These are phyloP conservation scores for Orbilia blumenaviensis DNA, from an alignment of 2,329 filamentous ascomycete species.

Conservation along the genomic window DNA sequence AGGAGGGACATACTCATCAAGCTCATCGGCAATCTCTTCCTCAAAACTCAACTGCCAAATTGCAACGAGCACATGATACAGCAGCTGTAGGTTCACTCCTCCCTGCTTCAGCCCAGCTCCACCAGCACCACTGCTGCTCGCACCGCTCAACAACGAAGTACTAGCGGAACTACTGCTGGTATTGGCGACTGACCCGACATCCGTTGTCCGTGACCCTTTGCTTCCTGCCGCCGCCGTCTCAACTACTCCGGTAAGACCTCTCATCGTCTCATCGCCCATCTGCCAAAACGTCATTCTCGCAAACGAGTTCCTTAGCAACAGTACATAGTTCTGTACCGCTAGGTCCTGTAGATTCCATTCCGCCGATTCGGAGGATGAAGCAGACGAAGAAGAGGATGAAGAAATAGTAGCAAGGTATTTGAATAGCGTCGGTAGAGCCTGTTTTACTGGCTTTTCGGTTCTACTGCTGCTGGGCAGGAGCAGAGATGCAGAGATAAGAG, in stretches of 20 bases:
- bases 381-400: too few relatives aligned
- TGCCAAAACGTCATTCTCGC: slow-evolving; percentile 89
- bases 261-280: slow-evolving; percentile 79
- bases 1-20: slow-evolving; percentile 76
- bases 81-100: slow-evolving; percentile 86
- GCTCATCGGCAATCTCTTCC: slow-evolving; percentile 75
- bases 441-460: slow-evolving; percentile 64
- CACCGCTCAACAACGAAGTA: slow-evolving; percentile 4
- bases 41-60: slow-evolving; percentile 98
- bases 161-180: neutral
- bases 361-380: too few relatives aligned
- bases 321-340: slow-evolving; percentile 88
- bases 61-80: slow-evolving; percentile 92
- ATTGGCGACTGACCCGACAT: slow-evolving; percentile 9
- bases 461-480: slow-evolving; percentile 70
- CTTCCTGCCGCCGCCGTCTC: slow-evolving; percentile 48
- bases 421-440: slow-evolving; percentile 82
- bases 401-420: slow-evolving; percentile 84
- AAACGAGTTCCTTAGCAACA: slow-evolving; percentile 77
- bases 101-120: slow-evolving; percentile 72
- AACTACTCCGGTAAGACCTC: slow-evolving; percentile 24
- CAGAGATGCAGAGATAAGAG: slow-evolving; percentile 74
- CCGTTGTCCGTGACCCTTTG: slow-evolving; percentile 36
- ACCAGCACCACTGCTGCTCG: slow-evolving; percentile 58
- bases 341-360: slow-evolving; percentile 95